phyloP scores from a whole-genome alignment of 768 basidiomycete genomes.

The Trametes meyenii region DNA sequence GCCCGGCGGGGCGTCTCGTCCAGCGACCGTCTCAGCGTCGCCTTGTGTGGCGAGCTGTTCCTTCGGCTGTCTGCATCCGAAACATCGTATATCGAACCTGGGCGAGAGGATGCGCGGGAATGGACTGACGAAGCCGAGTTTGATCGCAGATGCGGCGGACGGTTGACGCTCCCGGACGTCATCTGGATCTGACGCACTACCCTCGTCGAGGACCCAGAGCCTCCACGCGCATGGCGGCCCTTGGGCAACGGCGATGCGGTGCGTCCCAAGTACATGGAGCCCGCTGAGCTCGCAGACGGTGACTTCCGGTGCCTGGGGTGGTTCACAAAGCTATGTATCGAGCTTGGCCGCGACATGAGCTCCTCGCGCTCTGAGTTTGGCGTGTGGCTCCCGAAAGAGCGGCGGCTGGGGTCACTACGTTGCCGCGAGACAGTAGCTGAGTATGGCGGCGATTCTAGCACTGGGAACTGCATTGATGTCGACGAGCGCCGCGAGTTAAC shows the following conservation, averaged over 20 bases:
- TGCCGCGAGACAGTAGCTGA: conserved; percentile 40
- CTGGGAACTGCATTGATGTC: conserved; percentile 46
- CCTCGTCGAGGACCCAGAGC: conserved; percentile 82
- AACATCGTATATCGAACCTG: conserved; percentile 74
- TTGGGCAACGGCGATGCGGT: conserved; percentile 76
- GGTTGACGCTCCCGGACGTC: conserved; percentile 33
- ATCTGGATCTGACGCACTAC: conserved; percentile 69
- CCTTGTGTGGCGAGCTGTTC: conserved; percentile 65
- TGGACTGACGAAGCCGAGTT: conserved; percentile 81
- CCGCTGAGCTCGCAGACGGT: conserved; percentile 76
- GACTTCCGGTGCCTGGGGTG: conserved; percentile 71
- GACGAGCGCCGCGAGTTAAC: conserved; percentile 84
- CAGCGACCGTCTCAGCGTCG: conserved; percentile 48
- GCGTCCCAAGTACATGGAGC: conserved; percentile 57
- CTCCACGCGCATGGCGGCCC: conserved; percentile 75
- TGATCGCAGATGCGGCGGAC: conserved; percentile 65
- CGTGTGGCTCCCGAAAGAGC: conserved; percentile 79
- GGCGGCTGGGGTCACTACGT: conserved; percentile 57
- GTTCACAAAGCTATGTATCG: conserved; percentile 73
- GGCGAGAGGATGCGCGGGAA: conserved; percentile 76
- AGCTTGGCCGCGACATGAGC: conserved; percentile 78
- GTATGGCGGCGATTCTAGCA: conserved; percentile 60
- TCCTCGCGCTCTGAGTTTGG: conserved; percentile 88
- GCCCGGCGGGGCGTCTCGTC: conserved; percentile 49
- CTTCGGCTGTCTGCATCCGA: conserved; percentile 70